Percentiles rank a stretch among this genome's conserved stretches.
Conservation (phyloP, 768 basidiomycete species). For the Phylloporus sp. region DNA sequence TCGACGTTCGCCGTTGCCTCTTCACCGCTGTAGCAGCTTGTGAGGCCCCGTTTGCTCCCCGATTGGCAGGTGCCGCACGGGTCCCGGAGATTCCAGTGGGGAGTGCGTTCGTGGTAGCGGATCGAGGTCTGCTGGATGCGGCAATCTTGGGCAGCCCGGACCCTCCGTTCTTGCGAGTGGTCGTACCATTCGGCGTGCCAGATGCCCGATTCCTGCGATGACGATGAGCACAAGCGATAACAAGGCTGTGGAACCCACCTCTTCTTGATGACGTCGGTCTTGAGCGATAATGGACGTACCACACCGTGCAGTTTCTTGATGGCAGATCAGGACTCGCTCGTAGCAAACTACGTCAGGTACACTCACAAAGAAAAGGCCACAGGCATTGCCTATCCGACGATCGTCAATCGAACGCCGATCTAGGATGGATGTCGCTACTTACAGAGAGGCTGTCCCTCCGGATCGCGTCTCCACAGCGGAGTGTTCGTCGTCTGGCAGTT, state of each 20-base stretch:
- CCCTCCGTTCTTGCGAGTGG: constrained; percentile 53
- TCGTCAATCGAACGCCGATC: constrained; percentile 15
- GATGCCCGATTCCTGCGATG: constrained; percentile 69
- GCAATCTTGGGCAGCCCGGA: constrained; percentile 70
- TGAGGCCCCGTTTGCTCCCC: constrained; percentile 17
- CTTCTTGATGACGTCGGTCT: constrained; percentile 98
- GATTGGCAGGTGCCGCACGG: constrained; percentile 34
- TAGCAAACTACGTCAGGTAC: neutral
- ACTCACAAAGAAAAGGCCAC: constrained; percentile 89
- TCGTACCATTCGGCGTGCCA: constrained; percentile 56
- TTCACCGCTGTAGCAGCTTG: constrained; percentile 49
- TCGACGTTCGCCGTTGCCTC: constrained; percentile 75
- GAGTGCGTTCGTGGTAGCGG: constrained; percentile 57
- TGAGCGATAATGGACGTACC: constrained; percentile 87
- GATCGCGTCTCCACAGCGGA: constrained; percentile 87
- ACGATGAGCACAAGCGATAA: neutral
- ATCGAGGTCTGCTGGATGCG: constrained; percentile 66
- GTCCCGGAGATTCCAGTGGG: constrained; percentile 43
- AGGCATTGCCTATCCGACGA: constrained; percentile 65
- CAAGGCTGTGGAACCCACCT: constrained; percentile 42
- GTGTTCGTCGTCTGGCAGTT: constrained; percentile 97
- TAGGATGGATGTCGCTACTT: constrained; percentile 29
- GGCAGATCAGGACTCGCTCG: constrained; percentile 9
- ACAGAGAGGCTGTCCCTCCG: constrained; percentile 90
- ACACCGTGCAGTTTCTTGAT: constrained; percentile 91